Evolutionary conservation across 371 early-diverging fungal genomes (phyloP), one percentile per base, ranked within the genome.

Genomic region (Lichtheimia corymbifera): DNA sequence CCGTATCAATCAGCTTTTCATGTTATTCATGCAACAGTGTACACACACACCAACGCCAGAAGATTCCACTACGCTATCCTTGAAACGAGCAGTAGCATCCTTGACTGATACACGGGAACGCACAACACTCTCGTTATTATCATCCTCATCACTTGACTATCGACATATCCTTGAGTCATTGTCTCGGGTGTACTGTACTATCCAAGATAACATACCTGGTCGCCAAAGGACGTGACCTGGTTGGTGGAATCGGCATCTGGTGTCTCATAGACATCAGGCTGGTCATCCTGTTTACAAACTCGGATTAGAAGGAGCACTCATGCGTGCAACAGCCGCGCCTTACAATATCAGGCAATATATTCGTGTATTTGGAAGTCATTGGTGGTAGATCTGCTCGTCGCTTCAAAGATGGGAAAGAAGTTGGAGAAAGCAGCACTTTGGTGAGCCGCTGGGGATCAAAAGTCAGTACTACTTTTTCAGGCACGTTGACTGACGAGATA

Each of bases 251-350:
- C 61, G 25, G 73, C 78, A 65, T 91, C 94, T n/a, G 89, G 81
- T 5, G 93, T 92, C 63, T 94, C 94, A 71, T 88, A 93, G 56
- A 92, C 88, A 80, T 94, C 94, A 35, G 90, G 92, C 67, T 90
- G 91, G 61, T 87, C 88, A 66, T 87, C 88, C 87, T 89, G 64
- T 52, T 54, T 25, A 35, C 2, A 35, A 35, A 11, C 35, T 35
- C 35, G 35, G 35, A 35, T 35, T 35, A 35, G 35, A 69, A 44
- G 13, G 17, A 41, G 41, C 20, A 12, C 11, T 28, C 25, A 11
- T 30, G 13, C 12, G 50, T 22, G 27, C 17, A 51, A 28, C 45
- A 20, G n/a, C 11, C 53, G 30, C 6, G 42, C 28, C 61, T 55
- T 49, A 61, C 58, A 53, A 64, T 65, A 41, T 70, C 86, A n/a